Evolutionary conservation across 2,329 filamentous ascomycete species (phyloP).

Genomic region (Colletotrichum viniferum): DNA sequence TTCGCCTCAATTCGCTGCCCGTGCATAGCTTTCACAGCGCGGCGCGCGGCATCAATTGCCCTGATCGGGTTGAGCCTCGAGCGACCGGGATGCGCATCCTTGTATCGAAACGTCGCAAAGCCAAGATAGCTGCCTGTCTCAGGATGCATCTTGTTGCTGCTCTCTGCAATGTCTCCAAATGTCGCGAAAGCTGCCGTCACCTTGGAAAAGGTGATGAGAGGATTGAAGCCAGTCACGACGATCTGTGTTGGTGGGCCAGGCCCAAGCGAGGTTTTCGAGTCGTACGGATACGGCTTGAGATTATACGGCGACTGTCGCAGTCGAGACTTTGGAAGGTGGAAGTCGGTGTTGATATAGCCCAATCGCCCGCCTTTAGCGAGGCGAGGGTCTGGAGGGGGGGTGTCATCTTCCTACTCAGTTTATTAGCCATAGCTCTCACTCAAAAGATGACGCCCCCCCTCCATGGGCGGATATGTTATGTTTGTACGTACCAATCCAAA

Average conservation of each 20-base stretch:
- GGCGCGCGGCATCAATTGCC: slow-evolving; percentile 81
- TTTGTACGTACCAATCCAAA: slow-evolving; percentile 70
- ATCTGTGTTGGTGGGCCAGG: slow-evolving; percentile 90
- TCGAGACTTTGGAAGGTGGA: slow-evolving; percentile 73
- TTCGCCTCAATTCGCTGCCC: slow-evolving; percentile 80
- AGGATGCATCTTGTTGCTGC: slow-evolving; percentile 94
- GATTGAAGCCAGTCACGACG: slow-evolving; percentile 95
- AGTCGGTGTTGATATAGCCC: slow-evolving; percentile 72
- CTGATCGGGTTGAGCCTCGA: slow-evolving; percentile 59
- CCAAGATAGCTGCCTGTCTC: slow-evolving; percentile 93
- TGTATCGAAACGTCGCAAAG: slow-evolving; percentile 89
- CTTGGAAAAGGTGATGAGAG: slow-evolving; percentile 79
- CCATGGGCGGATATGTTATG: slow-evolving; percentile 40
- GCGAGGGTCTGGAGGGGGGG: slow-evolving; percentile 81
- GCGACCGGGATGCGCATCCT: slow-evolving; percentile 67
- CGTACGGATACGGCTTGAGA: slow-evolving; percentile 81
- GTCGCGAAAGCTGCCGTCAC: slow-evolving; percentile 77
- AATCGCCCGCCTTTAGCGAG: slow-evolving; percentile 70
- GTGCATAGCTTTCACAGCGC: slow-evolving; percentile 77
- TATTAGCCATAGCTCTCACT: slow-evolving; percentile 63
- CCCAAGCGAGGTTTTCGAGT: slow-evolving; percentile 82
- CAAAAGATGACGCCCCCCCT: slow-evolving; percentile 67
- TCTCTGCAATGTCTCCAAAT: slow-evolving; percentile 87
- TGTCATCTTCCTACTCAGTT: slow-evolving; percentile 76
- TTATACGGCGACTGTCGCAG: slow-evolving; percentile 77